These are phyloP conservation scores for Aspergillus quadricinctus DNA, from an alignment of 2,329 filamentous ascomycete species.

Conservation along the genomic window DNA sequence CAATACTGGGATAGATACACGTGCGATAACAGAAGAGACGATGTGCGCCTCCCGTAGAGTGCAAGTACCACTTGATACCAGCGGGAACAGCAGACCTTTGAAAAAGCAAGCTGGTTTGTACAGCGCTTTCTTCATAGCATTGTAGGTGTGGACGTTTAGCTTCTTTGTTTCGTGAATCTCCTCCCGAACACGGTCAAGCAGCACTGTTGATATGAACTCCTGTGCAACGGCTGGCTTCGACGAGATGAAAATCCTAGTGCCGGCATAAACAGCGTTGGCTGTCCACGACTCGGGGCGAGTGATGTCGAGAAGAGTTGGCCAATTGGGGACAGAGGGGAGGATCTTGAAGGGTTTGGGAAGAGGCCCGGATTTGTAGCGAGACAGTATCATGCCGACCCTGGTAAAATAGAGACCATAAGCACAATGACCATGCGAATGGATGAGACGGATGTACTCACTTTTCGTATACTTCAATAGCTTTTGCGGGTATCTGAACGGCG, in stretches of 20 bases:
- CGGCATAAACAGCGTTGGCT: slow-evolving; percentile 78
- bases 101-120: slow-evolving; percentile 97
- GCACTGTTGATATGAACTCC: slow-evolving; percentile 77
- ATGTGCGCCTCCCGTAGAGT: slow-evolving; percentile 90
- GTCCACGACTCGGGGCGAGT: slow-evolving; percentile 78
- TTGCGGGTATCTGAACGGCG: slow-evolving; percentile 79
- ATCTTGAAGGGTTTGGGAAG: slow-evolving; percentile 98
- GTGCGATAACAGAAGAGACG: slow-evolving; percentile 75
- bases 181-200: slow-evolving; percentile 86
- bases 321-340: slow-evolving; percentile 83
- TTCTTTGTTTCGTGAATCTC: slow-evolving; percentile 94
- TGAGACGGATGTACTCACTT: slow-evolving; percentile 53
- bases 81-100: slow-evolving; percentile 90
- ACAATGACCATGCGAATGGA: neutral
- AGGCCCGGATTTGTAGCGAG: slow-evolving; percentile 92
- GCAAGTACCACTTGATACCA: slow-evolving; percentile 80
- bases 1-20: slow-evolving; percentile 82
- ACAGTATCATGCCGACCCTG: slow-evolving; percentile 80
- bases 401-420: slow-evolving; percentile 12
- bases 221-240: slow-evolving; percentile 75
- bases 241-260: slow-evolving; percentile 88
- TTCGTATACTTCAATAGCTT: slow-evolving; percentile 89
- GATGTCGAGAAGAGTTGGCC: slow-evolving; percentile 80
- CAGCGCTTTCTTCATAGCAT: slow-evolving; percentile 82
- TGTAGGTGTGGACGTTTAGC: slow-evolving; percentile 92